Conservation (phyloP, 805 yeast genomes). For the Clavispora asparagi region DNA sequence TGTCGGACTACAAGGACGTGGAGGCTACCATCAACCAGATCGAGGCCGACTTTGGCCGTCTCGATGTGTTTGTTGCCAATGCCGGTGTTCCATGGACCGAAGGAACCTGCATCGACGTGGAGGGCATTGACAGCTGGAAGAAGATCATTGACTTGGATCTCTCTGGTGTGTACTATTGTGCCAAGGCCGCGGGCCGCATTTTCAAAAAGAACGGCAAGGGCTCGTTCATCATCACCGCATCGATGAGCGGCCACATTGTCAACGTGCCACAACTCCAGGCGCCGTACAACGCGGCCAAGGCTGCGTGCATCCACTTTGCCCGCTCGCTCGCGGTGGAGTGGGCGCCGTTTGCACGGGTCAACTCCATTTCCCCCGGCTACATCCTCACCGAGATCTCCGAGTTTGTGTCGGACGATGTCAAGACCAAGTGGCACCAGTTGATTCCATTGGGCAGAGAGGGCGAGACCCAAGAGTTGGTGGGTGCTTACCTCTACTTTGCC, state of each 20-base stretch:
- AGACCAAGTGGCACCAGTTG: slow-evolving; percentile 34
- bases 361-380: slow-evolving; percentile 41
- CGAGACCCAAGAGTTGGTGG: slow-evolving; percentile 39
- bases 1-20: slow-evolving; percentile 47
- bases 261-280: slow-evolving; percentile 43
- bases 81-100: slow-evolving; percentile 87
- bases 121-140: slow-evolving; percentile 31
- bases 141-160: slow-evolving; percentile 36
- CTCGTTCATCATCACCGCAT: slow-evolving; percentile 41
- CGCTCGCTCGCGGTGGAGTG: slow-evolving; percentile 43
- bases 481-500: slow-evolving; percentile 42
- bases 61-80: slow-evolving; percentile 83
- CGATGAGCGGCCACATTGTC: slow-evolving; percentile 45
- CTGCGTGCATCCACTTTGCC: slow-evolving; percentile 39
- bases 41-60: slow-evolving; percentile 66
- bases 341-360: slow-evolving; percentile 44
- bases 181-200: slow-evolving; percentile 36
- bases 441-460: slow-evolving; percentile 46
- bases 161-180: slow-evolving; percentile 40
- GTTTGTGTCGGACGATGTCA: slow-evolving; percentile 29
- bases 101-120: slow-evolving; percentile 26
- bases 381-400: slow-evolving; percentile 36
- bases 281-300: slow-evolving; percentile 44
- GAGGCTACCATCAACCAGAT: slow-evolving; percentile 45
- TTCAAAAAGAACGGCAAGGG: slow-evolving; percentile 37